Conservation (phyloP, 2,329 filamentous ascomycete genomes). For the Phyllosticta citribraziliensis region DNA sequence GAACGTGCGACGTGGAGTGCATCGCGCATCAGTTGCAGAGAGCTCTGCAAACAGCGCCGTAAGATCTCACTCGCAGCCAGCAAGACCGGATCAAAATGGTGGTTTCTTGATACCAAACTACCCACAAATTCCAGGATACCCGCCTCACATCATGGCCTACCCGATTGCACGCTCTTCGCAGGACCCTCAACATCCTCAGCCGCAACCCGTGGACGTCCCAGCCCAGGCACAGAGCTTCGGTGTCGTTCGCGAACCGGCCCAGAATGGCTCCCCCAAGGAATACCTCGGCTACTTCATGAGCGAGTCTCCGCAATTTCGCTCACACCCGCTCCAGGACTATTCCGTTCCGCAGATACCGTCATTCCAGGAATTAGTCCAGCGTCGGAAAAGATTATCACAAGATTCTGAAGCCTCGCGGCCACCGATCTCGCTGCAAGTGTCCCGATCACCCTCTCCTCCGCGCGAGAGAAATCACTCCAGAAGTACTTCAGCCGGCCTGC, state of each 20-base stretch:
- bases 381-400: slow-evolving; percentile 33
- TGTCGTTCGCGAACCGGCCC: slow-evolving; percentile 13
- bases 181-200: slow-evolving; percentile 14
- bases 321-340: slow-evolving; percentile 24
- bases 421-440: slow-evolving; percentile 14
- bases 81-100: slow-evolving; percentile 31
- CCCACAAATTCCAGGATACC: slow-evolving; percentile 25
- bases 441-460: slow-evolving; percentile 39
- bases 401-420: slow-evolving; percentile 17
- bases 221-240: slow-evolving; percentile 8
- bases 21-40: slow-evolving; percentile 36
- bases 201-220: slow-evolving; percentile 6
- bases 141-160: slow-evolving; percentile 21
- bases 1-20: slow-evolving; percentile 31
- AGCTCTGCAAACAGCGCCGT: slow-evolving; percentile 28
- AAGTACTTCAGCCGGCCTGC: slow-evolving; percentile 26
- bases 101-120: slow-evolving; percentile 31
- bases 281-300: slow-evolving; percentile 42
- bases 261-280: slow-evolving; percentile 36
- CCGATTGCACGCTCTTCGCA: slow-evolving; percentile 25
- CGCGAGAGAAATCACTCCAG: slow-evolving; percentile 28
- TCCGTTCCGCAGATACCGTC: slow-evolving; percentile 26
- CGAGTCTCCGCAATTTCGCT: slow-evolving; percentile 26
- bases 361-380: slow-evolving; percentile 31
- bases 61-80: slow-evolving; percentile 42